Base-by-base conservation (phyloP, 164 flowering plant species). In the Taxillus chinensis region DNA sequence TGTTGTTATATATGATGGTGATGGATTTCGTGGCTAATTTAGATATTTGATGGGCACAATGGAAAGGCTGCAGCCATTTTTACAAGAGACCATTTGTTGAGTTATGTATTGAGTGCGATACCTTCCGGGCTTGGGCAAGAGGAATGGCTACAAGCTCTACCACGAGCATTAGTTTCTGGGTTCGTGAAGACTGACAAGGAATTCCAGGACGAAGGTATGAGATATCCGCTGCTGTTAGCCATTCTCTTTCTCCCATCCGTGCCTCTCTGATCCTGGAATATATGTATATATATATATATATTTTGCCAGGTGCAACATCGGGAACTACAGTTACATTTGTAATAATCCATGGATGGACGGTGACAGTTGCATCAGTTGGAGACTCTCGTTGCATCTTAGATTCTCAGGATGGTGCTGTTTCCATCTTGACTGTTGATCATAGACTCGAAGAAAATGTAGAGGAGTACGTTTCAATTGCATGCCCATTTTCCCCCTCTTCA, bases 41-140 rank as follows among this genome's bases (percentile, higher is more conserved):
- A 90, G 97, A 73, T 90, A 43, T 90, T 90, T 69, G 97, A 90
- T 74, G 97, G 97, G 64, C 97, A 90, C 73, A 90, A 90, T 65
- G 97, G 97, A 42, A 85, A 73, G 68, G 89, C 92, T 51, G 97
- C 97, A 5, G 97, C 95, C 50, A 77, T 87, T 54, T 90, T 55
- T 70, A 75, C 95, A 0, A 82, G 74, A 72, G 97, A 90, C 41
- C 63, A 84, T 75, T 70, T 90, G 69, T 71, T 90, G 62, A 83
- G 65, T 63, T 85, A 90, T 73, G 84, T 90, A 8, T 40, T 86
- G 67, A 66, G 83, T 81, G 95, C 92, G 15, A 74, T 90, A 57
- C 95, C 97, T 27, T 81, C 73, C 39, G 89, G 88, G 16, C 87
- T 87, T 68, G 83, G 86, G 17, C 68, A 84, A 49, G 95, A 85